Percentiles rank a stretch among this genome's conserved stretches.
These are phyloP conservation scores for Volutella citrinella DNA, from an alignment of 2,329 filamentous ascomycete species.

Conservation along the genomic window DNA sequence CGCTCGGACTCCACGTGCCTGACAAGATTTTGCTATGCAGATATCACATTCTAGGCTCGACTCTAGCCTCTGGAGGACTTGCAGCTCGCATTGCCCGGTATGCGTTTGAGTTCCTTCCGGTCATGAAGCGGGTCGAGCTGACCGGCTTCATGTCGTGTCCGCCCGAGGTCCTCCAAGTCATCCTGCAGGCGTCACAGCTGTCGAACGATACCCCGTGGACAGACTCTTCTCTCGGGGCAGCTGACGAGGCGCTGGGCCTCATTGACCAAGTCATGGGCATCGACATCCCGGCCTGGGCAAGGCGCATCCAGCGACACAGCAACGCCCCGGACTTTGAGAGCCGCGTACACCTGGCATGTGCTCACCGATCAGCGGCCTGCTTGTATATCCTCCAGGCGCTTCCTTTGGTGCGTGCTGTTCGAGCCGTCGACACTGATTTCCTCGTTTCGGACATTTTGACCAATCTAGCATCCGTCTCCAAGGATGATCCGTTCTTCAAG, in stretches of 20 bases:
- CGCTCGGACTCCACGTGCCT: no score
- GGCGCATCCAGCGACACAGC: slow-evolving; percentile 32
- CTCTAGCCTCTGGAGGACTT: slow-evolving; percentile 33
- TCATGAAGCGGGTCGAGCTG: slow-evolving; percentile 40
- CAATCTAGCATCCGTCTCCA: slow-evolving; percentile 47
- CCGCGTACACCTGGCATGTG: slow-evolving; percentile 42
- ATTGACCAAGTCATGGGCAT: slow-evolving; percentile 41
- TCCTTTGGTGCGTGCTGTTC: slow-evolving; percentile 34
- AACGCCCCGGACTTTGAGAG: slow-evolving; percentile 38
- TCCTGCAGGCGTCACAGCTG: slow-evolving; percentile 43
- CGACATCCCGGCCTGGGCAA: slow-evolving; percentile 42
- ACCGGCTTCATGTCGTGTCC: slow-evolving; percentile 43
- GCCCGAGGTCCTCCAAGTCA: slow-evolving; percentile 41
- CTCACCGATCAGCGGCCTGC: slow-evolving; percentile 45
- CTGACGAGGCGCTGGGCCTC: slow-evolving; percentile 37
- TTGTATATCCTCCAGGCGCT: slow-evolving; percentile 45
- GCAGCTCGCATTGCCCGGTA: slow-evolving; percentile 38
- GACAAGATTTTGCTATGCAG: no score
- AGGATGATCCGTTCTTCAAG: slow-evolving; percentile 53
- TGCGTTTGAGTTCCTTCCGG: slow-evolving; percentile 35
- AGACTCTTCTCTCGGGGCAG: slow-evolving; percentile 28
- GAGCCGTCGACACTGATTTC: slow-evolving; percentile 38
- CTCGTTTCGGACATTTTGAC: slow-evolving; percentile 48
- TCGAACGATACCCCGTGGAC: slow-evolving; percentile 35
- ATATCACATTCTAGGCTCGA: slow-evolving; percentile 40